These are phyloP conservation scores for Perkinsus chesapeaki DNA, from an alignment of 169 alveolate species.

Conservation along the genomic window DNA sequence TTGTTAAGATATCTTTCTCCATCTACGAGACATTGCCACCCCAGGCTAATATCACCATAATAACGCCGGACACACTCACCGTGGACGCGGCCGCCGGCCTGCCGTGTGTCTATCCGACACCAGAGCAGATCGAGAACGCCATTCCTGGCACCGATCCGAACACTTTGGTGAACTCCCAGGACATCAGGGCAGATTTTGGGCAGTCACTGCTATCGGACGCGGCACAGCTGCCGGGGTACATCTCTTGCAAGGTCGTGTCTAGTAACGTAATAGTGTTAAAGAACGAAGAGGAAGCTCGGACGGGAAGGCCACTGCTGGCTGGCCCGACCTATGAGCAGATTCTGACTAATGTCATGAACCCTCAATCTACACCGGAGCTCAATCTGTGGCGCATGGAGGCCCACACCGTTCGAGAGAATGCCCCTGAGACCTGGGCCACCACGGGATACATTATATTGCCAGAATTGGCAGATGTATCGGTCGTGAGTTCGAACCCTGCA, in stretches of 20 bases:
- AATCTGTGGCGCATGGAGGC: slow-evolving; percentile 13
- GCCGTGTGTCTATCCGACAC: not conserved
- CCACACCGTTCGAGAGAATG: not conserved
- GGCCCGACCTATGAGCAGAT: slow-evolving; percentile 3
- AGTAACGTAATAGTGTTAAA: not conserved
- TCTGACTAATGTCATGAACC: not conserved
- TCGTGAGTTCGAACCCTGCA: slow-evolving; percentile 4
- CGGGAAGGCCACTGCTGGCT: slow-evolving; percentile 3
- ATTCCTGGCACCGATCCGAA: not conserved
- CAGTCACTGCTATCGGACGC: not conserved
- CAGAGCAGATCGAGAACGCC: not conserved
- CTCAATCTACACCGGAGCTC: not conserved
- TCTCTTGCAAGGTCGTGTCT: not conserved
- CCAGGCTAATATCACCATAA: not conserved
- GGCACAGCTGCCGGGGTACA: not conserved
- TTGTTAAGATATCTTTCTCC: not conserved
- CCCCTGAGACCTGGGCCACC: slow-evolving; percentile 11
- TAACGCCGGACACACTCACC: not conserved
- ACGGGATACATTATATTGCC: not conserved
- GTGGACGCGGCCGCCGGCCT: not conserved
- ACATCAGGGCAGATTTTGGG: not conserved
- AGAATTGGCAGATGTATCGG: not conserved
- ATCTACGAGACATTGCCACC: not conserved
- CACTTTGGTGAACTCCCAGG: not conserved
- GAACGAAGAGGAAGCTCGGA: not conserved